A percentile compares a stretch with the other conserved stretches of the same genome.
phyloP scores from a whole-genome alignment of 2,329 filamentous ascomycete species.

The Stemphylium vesicarium region DNA sequence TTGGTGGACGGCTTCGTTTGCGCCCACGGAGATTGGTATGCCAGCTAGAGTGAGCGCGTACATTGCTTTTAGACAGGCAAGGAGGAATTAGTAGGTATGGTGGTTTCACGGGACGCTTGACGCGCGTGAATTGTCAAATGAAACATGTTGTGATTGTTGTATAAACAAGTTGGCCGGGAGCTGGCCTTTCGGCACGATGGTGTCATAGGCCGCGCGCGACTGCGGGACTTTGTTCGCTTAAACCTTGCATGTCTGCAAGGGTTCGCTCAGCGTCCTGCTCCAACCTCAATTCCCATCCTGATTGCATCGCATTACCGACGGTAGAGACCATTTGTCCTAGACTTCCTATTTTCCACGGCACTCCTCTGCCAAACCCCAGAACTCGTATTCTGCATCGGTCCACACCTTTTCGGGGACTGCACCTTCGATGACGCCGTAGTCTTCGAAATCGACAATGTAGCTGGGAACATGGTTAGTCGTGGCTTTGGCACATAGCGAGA shows the following conservation, averaged over 20 bases:
- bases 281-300: background rate
- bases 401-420: background rate
- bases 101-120: background rate
- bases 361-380: background rate
- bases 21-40: constrained; percentile 56
- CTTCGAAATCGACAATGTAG: background rate
- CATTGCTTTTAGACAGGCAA: constrained; percentile 18
- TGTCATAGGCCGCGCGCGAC: constrained; percentile 30
- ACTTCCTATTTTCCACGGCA: background rate
- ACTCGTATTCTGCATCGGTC: background rate
- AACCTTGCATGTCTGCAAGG: background rate
- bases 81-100: background rate
- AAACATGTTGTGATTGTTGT: constrained; percentile 12
- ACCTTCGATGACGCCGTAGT: background rate
- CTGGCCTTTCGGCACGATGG: constrained; percentile 26
- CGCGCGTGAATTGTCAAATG: background rate
- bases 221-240: constrained; percentile 12
- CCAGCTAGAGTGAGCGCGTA: constrained; percentile 48
- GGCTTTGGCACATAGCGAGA: no score
- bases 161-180: constrained; percentile 17
- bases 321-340: background rate
- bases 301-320: background rate
- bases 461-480: background rate
- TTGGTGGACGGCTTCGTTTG: constrained; percentile 58
- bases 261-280: background rate